Percentiles rank a stretch among this genome's conserved stretches.
phyloP scores from a whole-genome alignment of 768 basidiomycete species.

The Tephrocybe sp. region DNA sequence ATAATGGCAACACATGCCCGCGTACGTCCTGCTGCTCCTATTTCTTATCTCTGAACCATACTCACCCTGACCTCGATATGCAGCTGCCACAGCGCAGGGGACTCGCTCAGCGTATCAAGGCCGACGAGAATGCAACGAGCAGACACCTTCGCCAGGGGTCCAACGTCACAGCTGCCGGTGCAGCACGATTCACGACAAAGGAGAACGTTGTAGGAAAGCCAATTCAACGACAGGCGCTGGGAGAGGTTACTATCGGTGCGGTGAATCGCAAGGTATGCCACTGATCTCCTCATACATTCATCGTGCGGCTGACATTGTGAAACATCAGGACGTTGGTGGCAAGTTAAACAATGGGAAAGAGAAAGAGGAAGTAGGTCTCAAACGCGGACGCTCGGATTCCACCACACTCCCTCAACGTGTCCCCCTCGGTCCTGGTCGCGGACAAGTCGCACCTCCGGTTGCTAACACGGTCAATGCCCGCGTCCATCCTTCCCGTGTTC shows the following conservation, averaged over 20 bases:
- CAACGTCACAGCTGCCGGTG: conserved; percentile 41
- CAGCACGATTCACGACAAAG: conserved; percentile 52
- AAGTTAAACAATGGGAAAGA: conserved; percentile 56
- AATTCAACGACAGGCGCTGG: conserved; percentile 66
- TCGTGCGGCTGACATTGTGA: conserved; percentile 21
- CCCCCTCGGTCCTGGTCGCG: conserved; percentile 61
- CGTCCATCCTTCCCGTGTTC: conserved; percentile 30
- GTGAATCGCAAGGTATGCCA: conserved; percentile 70
- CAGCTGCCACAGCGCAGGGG: conserved; percentile 72
- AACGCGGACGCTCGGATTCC: conserved; percentile 67
- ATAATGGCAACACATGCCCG: conserved; percentile 63
- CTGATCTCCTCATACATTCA: conserved; percentile 3
- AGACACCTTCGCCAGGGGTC: conserved; percentile 67
- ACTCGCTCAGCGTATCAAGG: conserved; percentile 65
- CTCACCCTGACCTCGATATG: no score
- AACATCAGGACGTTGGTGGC: conserved; percentile 42
- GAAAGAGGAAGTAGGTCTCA: conserved; percentile 66
- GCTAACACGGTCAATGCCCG: conserved; percentile 41
- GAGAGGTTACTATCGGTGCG: conserved; percentile 78
- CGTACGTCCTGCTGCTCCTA: conserved; percentile 37
- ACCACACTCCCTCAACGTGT: conserved; percentile 67
- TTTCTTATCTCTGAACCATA: conserved; percentile 16
- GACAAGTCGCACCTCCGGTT: conserved; percentile 41
- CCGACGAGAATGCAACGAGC: conserved; percentile 76
- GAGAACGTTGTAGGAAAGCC: conserved; percentile 53